Evolutionary conservation across 140 eudicot species (phyloP), one percentile per base, ranked within the genome.

Genomic region (Stevia rebaudiana): DNA sequence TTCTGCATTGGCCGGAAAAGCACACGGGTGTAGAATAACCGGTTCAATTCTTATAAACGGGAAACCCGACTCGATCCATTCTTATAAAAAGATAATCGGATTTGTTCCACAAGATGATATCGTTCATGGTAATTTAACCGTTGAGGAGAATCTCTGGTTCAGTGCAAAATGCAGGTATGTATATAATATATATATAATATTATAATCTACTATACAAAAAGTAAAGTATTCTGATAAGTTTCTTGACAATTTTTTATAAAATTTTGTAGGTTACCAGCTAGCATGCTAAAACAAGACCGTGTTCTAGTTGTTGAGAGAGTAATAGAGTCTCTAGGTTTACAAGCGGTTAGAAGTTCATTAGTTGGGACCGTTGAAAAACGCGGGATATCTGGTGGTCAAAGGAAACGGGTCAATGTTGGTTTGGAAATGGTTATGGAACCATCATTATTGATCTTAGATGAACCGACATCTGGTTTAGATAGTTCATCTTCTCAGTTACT

Each of bases 41-140:
- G 97, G 97, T 61, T 72, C 73, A 41, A 74, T 90, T 74, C 79
- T 82, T 13, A 66, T 90, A 56, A 90, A 90, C 22, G 90, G 95
- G 43, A 80, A 78, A 71, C 44, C 77, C 2, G 97, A 77, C 67
- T 80, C 97, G 1, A 87, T 90, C 52, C 94, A 80, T 67, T 87
- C 88, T 2, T 90, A 90, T 64, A 87, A 72, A 53, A 90, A 78
- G 59, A 90, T 90, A 16, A 70, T 82, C 8, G 97, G 97, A 8
- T 90, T 86, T 76, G 97, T 90, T 40, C 97, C 97, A 13, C 97
- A 90, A 71, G 97, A 90, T 78, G 97, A 90, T 78, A 81, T 90
- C 13, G 94, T 90, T 25, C 88, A 90, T 63, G 97, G 95, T 5
- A 76, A 90, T 79, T 70, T 90, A 76, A 84, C 88, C 0, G 95